A percentile compares a stretch with the other conserved stretches of the same genome.
These are phyloP conservation scores for Barbatosphaeria neglecta DNA, from an alignment of 495 filamentous ascomycete species.

Conservation along the genomic window DNA sequence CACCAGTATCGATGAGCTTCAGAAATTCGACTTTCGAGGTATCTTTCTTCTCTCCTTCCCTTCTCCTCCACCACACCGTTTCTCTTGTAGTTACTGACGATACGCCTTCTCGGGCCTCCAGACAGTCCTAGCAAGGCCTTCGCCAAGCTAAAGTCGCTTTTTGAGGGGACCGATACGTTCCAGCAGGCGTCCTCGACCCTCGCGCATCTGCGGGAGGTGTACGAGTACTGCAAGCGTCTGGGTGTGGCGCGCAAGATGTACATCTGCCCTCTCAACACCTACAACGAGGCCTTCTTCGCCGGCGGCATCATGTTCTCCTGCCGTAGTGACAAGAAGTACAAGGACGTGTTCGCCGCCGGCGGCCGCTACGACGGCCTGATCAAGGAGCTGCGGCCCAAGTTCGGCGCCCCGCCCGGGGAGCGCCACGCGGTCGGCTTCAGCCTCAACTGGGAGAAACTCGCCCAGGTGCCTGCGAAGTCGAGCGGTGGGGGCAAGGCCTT, in stretches of 20 bases:
- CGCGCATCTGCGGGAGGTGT: slow-evolving; percentile 64
- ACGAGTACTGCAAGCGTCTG: slow-evolving; percentile 63
- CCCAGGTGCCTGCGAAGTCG: slow-evolving; percentile 54
- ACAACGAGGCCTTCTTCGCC: slow-evolving; percentile 87
- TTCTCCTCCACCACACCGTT: no score
- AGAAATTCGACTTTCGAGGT: slow-evolving; percentile 83
- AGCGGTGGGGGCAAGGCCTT: slow-evolving; percentile 49
- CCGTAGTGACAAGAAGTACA: slow-evolving; percentile 69
- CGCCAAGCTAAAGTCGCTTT: slow-evolving; percentile 55
- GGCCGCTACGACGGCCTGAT: slow-evolving; percentile 88
- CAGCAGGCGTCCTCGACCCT: slow-evolving; percentile 61
- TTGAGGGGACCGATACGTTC: slow-evolving; percentile 57
- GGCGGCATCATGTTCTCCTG: slow-evolving; percentile 87
- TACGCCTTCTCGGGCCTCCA: slow-evolving; percentile 16
- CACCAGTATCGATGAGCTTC: slow-evolving; percentile 83
- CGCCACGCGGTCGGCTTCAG: slow-evolving; percentile 86
- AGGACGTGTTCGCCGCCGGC: slow-evolving; percentile 84
- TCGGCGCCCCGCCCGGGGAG: slow-evolving; percentile 35
- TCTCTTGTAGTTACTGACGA: no score
- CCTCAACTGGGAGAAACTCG: slow-evolving; percentile 74
- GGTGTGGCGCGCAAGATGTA: slow-evolving; percentile 69
- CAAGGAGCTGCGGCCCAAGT: slow-evolving; percentile 51
- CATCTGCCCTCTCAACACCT: slow-evolving; percentile 71
- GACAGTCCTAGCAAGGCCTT: slow-evolving; percentile 65
- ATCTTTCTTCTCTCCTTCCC: slow-evolving; percentile 11